Percentiles rank a stretch among this genome's conserved stretches.
phyloP scores from a whole-genome alignment of 1,284 basidiomycete species.

The Ceratorhiza oryzae-sativae region DNA sequence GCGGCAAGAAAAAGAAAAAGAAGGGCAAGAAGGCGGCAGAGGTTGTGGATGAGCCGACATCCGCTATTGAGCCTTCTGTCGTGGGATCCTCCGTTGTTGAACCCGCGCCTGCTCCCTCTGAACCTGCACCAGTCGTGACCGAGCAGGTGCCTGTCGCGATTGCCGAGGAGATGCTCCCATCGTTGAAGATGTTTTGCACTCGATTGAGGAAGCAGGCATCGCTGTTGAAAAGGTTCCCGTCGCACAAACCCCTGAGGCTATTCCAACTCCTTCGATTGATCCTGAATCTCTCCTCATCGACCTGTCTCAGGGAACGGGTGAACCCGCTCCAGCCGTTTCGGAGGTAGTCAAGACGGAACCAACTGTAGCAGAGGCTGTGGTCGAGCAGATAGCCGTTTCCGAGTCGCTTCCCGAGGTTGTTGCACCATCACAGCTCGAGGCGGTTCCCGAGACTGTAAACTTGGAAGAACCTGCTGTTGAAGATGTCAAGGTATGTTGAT shows the following conservation, averaged over 20 bases:
- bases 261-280: background rate
- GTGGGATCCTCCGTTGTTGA: background rate
- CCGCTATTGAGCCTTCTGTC: background rate
- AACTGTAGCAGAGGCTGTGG: background rate
- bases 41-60: background rate
- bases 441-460: background rate
- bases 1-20: constrained; percentile 11
- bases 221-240: background rate
- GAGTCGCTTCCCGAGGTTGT: background rate
- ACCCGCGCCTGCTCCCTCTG: background rate
- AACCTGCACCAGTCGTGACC: background rate
- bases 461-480: background rate
- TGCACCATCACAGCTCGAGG: background rate
- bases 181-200: background rate
- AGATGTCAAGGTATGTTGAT: background rate
- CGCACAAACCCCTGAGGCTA: background rate
- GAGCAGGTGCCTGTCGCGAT: background rate
- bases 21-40: background rate
- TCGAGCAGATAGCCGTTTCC: background rate
- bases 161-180: background rate
- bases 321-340: background rate
- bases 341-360: background rate
- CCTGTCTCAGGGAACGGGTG: background rate
- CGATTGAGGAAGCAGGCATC: background rate
- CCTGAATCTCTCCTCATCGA: background rate